A percentile compares a stretch with the other conserved stretches of the same genome.
Evolutionary conservation across 768 basidiomycete species (phyloP).

Genomic region (Dictyophora rubrovolvata): DNA sequence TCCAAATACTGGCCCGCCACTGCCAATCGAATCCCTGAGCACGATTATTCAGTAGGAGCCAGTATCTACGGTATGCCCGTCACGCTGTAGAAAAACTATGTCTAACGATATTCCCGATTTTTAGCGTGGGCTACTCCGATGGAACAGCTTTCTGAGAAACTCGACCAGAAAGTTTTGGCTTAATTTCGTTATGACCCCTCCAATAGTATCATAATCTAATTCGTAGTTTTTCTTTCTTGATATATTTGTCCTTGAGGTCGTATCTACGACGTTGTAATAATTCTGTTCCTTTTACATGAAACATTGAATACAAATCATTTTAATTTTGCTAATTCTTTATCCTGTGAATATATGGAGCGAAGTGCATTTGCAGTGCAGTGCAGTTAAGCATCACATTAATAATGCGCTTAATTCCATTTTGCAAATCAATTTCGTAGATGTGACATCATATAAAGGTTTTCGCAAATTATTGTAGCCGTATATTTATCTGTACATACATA

Average conservation of each 20-base stretch:
- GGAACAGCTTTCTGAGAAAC: background rate
- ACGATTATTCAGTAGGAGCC: constrained; percentile 1
- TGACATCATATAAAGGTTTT: background rate
- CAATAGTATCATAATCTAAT: too few species aligned
- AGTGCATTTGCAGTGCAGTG: too few species aligned
- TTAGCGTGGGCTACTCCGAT: constrained; percentile 5
- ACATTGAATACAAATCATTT: too few species aligned
- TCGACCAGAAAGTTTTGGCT: background rate
- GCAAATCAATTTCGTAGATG: background rate
- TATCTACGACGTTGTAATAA: too few species aligned
- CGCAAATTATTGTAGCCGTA: too few species aligned
- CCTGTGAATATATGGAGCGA: too few species aligned
- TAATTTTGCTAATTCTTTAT: too few species aligned
- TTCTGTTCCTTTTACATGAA: too few species aligned
- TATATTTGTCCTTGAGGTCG: too few species aligned
- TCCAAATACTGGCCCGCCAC: background rate
- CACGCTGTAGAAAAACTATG: background rate
- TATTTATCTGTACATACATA: background rate
- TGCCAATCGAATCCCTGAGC: background rate
- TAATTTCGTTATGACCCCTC: background rate
- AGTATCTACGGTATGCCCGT: background rate
- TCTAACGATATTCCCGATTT: background rate
- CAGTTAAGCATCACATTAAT: too few species aligned
- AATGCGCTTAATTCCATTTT: background rate
- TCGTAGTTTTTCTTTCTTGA: too few species aligned